A percentile compares a stretch with the other conserved stretches of the same genome.
Evolutionary conservation across 495 filamentous ascomycete genomes (phyloP).

Genomic region (Podospora comata): DNA sequence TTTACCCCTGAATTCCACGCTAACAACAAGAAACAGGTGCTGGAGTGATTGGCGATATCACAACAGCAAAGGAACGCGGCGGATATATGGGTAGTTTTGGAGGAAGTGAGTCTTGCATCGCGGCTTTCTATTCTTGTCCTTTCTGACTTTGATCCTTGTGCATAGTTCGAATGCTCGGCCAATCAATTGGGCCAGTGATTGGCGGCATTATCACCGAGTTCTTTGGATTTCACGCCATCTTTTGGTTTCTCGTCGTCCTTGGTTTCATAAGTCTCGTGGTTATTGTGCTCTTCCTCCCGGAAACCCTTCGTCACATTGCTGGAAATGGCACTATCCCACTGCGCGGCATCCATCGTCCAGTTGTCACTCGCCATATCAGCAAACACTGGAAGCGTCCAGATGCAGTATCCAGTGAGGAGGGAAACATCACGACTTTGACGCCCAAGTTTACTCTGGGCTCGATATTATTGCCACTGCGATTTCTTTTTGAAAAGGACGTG

Average conservation of each 20-base stretch:
- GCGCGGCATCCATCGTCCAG: slow-evolving; percentile 31
- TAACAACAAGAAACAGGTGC: slow-evolving; percentile 26
- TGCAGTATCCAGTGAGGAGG: not conserved
- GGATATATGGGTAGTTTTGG: slow-evolving; percentile 52
- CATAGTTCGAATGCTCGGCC: slow-evolving; percentile 43
- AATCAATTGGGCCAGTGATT: slow-evolving; percentile 57
- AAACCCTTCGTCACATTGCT: slow-evolving; percentile 63
- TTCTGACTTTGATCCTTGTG: not conserved
- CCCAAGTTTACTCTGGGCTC: slow-evolving; percentile 41
- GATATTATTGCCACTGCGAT: slow-evolving; percentile 56
- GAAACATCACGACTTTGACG: slow-evolving; percentile 18
- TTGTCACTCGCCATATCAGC: slow-evolving; percentile 46
- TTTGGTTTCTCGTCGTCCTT: slow-evolving; percentile 63
- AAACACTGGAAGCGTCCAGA: slow-evolving; percentile 17
- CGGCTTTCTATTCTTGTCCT: not conserved
- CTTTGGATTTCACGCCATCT: slow-evolving; percentile 63
- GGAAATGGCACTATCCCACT: slow-evolving; percentile 54
- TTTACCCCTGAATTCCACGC: not conserved
- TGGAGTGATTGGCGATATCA: slow-evolving; percentile 55
- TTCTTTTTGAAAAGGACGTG: slow-evolving; percentile 61
- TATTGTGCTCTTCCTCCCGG: slow-evolving; percentile 51
- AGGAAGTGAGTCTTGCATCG: slow-evolving; percentile 20
- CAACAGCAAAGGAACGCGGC: slow-evolving; percentile 49
- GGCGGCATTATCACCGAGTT: slow-evolving; percentile 61
- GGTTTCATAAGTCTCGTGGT: slow-evolving; percentile 41